Base-by-base conservation (phyloP, 148 eudicot species). In the Gaultheria prostrata region DNA sequence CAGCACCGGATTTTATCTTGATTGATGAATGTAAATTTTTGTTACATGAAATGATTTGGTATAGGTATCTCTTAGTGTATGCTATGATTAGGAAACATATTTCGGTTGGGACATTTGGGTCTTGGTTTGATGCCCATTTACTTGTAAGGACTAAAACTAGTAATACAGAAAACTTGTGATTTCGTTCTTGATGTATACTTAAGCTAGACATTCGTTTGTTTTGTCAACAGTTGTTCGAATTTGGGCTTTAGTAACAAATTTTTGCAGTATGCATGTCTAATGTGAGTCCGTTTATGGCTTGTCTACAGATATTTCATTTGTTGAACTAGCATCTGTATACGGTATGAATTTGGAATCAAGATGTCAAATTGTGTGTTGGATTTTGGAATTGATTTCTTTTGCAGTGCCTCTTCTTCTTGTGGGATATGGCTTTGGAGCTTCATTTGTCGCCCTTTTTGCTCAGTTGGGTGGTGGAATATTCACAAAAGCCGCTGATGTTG, bases 401-500 rank as follows among this genome's bases (percentile, higher is more conserved):
- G 56, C 93, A 97, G 99, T 97, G 92, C 99, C 99, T 86, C 98
- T 97, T 91, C 97, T 97, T 82, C 98, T 97, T 80, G 99, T 97
- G 89, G 99, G 99, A 83, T 97, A 97, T 85, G 99, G 99, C 33
- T 97, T 97, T 91, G 99, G 99, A 83, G 99, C 99, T 89, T 97
- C 99, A 57, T 97, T 97, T 85, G 99, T 97, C 73, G 99, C 99
- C 82, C 98, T 97, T 84, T 97, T 97, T 86, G 99, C 99, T 85
- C 99, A 97, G 88, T 80, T 97, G 92, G 99, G 99, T 89, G 99
- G 99, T 88, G 99, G 99, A 85, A 97, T 97, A 89, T 97, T 87
- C 89, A 97, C 99, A n/a, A 97, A 97, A 91, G 99, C 99, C 51
- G 99, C 99, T 89, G 99, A 97, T 89, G 99, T 97, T 83, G 99